Evolutionary conservation across 2,329 filamentous ascomycete genomes (phyloP).

Genomic region (Teratosphaeria pseudoeucalypti): DNA sequence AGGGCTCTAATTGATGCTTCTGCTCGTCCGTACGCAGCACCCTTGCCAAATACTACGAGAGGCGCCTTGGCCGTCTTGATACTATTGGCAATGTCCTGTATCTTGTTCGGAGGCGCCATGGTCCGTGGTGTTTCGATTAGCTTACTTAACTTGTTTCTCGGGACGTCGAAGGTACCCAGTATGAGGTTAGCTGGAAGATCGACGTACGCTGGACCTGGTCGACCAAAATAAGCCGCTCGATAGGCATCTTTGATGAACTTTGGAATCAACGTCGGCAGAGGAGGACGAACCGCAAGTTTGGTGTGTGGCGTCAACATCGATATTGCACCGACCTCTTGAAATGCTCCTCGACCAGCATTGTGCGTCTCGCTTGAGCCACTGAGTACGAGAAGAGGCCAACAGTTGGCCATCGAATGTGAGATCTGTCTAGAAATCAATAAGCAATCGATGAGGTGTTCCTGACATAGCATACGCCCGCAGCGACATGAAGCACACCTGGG

Average conservation of each 20-base stretch:
- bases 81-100: constrained; percentile 34
- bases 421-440: constrained; percentile 8
- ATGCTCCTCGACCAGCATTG: constrained; percentile 42
- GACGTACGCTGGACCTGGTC: constrained; percentile 43
- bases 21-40: constrained; percentile 44
- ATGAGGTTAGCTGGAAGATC: constrained; percentile 49
- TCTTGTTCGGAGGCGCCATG: constrained; percentile 15
- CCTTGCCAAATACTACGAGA: constrained; percentile 46
- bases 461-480: constrained; percentile 41
- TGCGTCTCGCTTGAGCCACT: constrained; percentile 45
- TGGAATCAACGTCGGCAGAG: constrained; percentile 36
- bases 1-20: constrained; percentile 37
- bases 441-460: not conserved
- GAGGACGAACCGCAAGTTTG: constrained; percentile 41
- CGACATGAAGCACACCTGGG: constrained; percentile 47
- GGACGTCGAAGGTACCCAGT: constrained; percentile 26
- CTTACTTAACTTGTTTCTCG: constrained; percentile 19
- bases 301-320: constrained; percentile 43
- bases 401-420: constrained; percentile 38
- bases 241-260: constrained; percentile 42
- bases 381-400: constrained; percentile 45
- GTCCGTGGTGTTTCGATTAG: constrained; percentile 30
- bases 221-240: constrained; percentile 43
- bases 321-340: constrained; percentile 49
- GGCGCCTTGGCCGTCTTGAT: constrained; percentile 41